Percentiles rank a stretch among this genome's conserved stretches.
phyloP scores from a whole-genome alignment of 108 stramenopile genomes.

The Cyclostephanos tholiformis region DNA sequence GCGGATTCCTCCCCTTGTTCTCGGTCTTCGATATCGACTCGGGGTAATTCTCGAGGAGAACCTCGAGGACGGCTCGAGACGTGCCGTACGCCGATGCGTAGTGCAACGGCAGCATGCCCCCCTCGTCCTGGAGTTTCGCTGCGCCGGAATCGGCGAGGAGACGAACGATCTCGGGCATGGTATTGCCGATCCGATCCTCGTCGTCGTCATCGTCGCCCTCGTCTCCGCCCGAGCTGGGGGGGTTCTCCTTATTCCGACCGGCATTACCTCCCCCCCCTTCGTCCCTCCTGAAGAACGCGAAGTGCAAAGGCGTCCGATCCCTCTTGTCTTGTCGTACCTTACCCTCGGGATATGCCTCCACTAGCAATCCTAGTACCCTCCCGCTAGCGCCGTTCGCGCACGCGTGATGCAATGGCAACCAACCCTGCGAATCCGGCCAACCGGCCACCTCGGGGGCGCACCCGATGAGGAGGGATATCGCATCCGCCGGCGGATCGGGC shows the following conservation, averaged over 20 bases:
- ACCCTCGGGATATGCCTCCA: conserved; percentile 27
- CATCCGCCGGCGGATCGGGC: conserved; percentile 61
- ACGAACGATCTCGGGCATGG: conserved; percentile 43
- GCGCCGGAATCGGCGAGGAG: conserved; percentile 53
- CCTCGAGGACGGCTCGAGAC: conserved; percentile 60
- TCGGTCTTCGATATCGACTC: conserved; percentile 62
- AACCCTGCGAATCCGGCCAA: conserved; percentile 72
- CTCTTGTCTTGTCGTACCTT: conserved; percentile 42
- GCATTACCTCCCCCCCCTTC: conserved; percentile 7
- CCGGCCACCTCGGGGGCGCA: conserved; percentile 55
- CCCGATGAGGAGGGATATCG: conserved; percentile 53
- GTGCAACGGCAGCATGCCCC: conserved; percentile 76
- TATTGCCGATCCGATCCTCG: conserved; percentile 30
- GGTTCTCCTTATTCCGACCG: background rate
- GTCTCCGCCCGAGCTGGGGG: no score
- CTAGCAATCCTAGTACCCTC: conserved; percentile 27
- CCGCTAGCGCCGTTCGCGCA: conserved; percentile 43
- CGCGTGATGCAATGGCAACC: conserved; percentile 77
- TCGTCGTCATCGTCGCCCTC: conserved; percentile 12
- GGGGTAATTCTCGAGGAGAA: conserved; percentile 69
- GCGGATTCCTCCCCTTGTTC: conserved; percentile 76
- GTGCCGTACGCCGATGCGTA: conserved; percentile 85
- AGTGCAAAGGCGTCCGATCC: conserved; percentile 48
- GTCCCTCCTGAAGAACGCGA: conserved; percentile 40
- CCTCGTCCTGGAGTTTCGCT: conserved; percentile 48